Conservation (phyloP, 2,329 filamentous ascomycete genomes). For the Colletotrichum lupini region DNA sequence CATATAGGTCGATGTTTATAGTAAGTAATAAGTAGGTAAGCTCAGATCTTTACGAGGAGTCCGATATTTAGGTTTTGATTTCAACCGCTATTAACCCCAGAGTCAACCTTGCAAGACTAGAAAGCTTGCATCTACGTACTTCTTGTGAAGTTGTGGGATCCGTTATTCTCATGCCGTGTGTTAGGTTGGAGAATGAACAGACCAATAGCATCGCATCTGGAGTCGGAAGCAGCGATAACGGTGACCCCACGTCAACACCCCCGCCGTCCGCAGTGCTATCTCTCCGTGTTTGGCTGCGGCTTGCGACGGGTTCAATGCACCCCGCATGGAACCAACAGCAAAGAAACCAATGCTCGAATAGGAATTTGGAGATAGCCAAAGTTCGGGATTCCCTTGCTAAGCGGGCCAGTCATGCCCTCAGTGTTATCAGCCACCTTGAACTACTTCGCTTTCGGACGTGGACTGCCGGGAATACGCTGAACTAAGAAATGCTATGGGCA, state of each 20-base stretch:
- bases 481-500: background rate
- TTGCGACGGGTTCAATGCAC: slow-evolving; percentile 2
- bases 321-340: slow-evolving; percentile 12
- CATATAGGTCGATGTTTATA: too few relatives aligned
- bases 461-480: background rate
- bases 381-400: slow-evolving; percentile 21
- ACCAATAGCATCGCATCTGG: background rate
- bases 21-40: too few relatives aligned
- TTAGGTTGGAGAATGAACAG: background rate
- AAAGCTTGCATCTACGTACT: too few relatives aligned
- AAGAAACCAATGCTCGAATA: slow-evolving; percentile 3
- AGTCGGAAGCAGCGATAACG: background rate
- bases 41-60: too few relatives aligned
- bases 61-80: too few relatives aligned
- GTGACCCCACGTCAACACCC: background rate
- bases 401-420: slow-evolving; percentile 21
- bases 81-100: too few relatives aligned
- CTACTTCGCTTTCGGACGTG: background rate
- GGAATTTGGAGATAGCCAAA: slow-evolving; percentile 8
- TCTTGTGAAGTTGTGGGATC: too few relatives aligned
- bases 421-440: slow-evolving; percentile 19
- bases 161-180: too few relatives aligned
- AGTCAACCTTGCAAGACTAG: too few relatives aligned
- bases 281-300: background rate
- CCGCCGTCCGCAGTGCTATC: background rate